phyloP scores from a whole-genome alignment of 306 rosid species.

The Quercus cerris region DNA sequence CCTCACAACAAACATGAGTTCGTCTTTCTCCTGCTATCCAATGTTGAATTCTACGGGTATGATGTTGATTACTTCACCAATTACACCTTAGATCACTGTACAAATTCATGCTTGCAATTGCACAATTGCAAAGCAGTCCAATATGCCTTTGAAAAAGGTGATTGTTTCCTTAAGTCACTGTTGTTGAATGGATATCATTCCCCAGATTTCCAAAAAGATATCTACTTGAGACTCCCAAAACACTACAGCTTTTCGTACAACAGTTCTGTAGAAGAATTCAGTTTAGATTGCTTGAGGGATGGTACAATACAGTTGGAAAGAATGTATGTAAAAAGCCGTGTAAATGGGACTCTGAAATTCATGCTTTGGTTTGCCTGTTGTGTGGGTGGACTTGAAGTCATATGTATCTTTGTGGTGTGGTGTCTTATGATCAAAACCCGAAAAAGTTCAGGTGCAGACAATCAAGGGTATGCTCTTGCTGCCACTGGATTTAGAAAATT shows the following conservation, averaged over 20 bases:
- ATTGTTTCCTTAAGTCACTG: slow-evolving; percentile 41
- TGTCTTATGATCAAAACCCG: slow-evolving; percentile 11
- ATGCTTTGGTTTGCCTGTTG: slow-evolving; percentile 40
- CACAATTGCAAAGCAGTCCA: slow-evolving; percentile 44
- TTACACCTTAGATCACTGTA: no score
- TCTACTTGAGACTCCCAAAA: slow-evolving; percentile 36
- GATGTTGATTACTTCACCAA: not conserved
- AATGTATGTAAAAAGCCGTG: slow-evolving; percentile 5
- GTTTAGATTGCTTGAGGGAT: slow-evolving; percentile 9
- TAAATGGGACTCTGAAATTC: slow-evolving; percentile 13
- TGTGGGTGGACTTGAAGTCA: slow-evolving; percentile 44
- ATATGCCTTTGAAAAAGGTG: not conserved
- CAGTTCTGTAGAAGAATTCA: not conserved
- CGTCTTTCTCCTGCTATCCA: no score
- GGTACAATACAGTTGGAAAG: slow-evolving; percentile 2
- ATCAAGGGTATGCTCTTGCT: slow-evolving; percentile 26
- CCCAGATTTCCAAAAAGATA: slow-evolving; percentile 25
- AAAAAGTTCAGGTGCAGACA: not conserved
- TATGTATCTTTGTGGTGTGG: not conserved
- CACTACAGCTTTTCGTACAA: not conserved
- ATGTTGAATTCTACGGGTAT: no score
- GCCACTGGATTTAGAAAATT: slow-evolving; percentile 37
- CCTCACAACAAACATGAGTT: no score
- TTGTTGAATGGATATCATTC: slow-evolving; percentile 40
- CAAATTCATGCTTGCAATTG: slow-evolving; percentile 1